Conservation (phyloP, 371 early-diverging fungal genomes). For the Coemansia sp. region DNA sequence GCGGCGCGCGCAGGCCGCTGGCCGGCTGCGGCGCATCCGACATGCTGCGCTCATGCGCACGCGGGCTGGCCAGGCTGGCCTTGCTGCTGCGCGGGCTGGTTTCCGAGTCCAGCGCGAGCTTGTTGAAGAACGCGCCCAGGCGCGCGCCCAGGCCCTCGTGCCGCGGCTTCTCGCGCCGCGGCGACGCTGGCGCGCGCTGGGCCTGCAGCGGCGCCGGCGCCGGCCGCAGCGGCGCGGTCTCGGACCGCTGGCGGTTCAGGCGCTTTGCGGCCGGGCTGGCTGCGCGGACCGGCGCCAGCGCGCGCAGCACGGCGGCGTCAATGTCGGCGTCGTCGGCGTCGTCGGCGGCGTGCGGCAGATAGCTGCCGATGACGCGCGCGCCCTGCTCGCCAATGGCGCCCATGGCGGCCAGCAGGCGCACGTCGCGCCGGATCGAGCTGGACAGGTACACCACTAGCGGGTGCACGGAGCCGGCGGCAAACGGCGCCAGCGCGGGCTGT, state of each 20-base stretch:
- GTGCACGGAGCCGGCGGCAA: slow-evolving; percentile 12
- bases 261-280: slow-evolving; percentile 19
- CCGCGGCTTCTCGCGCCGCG: slow-evolving; percentile 34
- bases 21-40: slow-evolving; percentile 36
- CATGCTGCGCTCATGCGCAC: slow-evolving; percentile 40
- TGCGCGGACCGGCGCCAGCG: slow-evolving; percentile 16
- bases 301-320: slow-evolving; percentile 17
- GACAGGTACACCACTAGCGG: slow-evolving; percentile 41
- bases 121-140: slow-evolving; percentile 47
- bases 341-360: slow-evolving; percentile 29
- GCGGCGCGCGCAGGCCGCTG: slow-evolving; percentile 13
- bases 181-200: slow-evolving; percentile 30
- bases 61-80: slow-evolving; percentile 12
- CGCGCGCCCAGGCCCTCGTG: slow-evolving; percentile 46
- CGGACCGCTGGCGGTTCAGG: slow-evolving; percentile 46
- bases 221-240: slow-evolving; percentile 44
- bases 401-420: slow-evolving; percentile 47
- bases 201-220: slow-evolving; percentile 10
- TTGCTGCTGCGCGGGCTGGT: slow-evolving; percentile 28
- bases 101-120: slow-evolving; percentile 44
- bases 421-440: slow-evolving; percentile 45
- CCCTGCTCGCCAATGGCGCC: slow-evolving; percentile 38
- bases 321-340: slow-evolving; percentile 15
- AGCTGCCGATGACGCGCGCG: slow-evolving; percentile 37
- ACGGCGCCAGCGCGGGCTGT: slow-evolving; percentile 12